Base-by-base conservation (phyloP, 2,329 filamentous ascomycete genomes). In the Talaromyces pinophilus region DNA sequence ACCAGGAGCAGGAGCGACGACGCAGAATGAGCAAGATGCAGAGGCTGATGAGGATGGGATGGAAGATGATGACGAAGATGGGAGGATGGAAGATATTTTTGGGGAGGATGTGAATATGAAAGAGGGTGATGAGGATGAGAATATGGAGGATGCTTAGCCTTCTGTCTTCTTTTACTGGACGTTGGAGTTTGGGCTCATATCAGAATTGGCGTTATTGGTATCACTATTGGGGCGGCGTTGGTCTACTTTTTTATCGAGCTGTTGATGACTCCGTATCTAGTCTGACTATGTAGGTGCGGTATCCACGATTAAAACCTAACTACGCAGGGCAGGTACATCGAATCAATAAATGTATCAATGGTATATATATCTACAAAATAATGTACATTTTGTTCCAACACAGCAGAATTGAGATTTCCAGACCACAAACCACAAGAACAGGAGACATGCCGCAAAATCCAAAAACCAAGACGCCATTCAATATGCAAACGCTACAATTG, bases 31-130 rank as follows among this genome's bases (percentile, higher is more conserved):
- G 22, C 76, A 71, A 13, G 74, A 73, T 33, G 78, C 73, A 30
- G 78, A 73, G 42, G 76, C 69, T 15, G 75, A 75, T 55, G 75
- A 75, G 28, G 73, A 69, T 19, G 73, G 69, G 1, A 73, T 73
- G 10, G 80, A 80, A 59, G 81, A 80, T 38, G 80, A 80, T 46
- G 80, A 82, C 62, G 79, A 74, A 25, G 81, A 82, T 71, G 81
- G 80, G 7, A 79, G 75, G 69, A 82, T 82, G 80, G 81, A 82
- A 70, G 80, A 82, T 73, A 75, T 82, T 8, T 82, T 82, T 67
- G 81, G 81, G 1, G 79, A 81, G 48, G 77, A 80, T 70, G 73
- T 76, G 5, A 72, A 72, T 2, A 79, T 79, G 76, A 77, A 73
- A 4, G 77, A 76, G 59, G 73, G 74, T 4, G 76, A 74, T 17